Base-by-base conservation (phyloP, 345 rosid species). In the Combretum micranthum region DNA sequence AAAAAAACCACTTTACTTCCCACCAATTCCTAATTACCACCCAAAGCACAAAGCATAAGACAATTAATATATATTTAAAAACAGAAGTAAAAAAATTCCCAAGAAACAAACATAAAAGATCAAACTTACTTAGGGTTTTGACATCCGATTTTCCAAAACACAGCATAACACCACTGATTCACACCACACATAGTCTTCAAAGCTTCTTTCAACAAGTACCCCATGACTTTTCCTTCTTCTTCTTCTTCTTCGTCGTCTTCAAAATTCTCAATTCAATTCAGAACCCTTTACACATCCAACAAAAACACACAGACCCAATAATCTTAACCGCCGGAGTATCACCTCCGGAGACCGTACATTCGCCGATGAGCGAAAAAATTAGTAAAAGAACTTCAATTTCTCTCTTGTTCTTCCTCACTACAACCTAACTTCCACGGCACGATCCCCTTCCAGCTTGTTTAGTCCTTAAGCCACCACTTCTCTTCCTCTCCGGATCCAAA, bases 81-180 rank as follows among this genome's bases (percentile, higher is more conserved):
- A 25, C 26, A 32, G 39, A 32, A 32, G 39, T 11, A 11, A 32
- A 32, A 32, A 32, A 4, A 14, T 50, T 26, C 4, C 15, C 19
- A 56, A 15, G 26, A 18, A 57, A 55, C 15, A 9, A 25, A 21
- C 22, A 21, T 19, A 13, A 45, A 44, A 22, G 39, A 7, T 17
- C 20, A 13, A 18, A 32, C 77, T 72, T 71, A 93, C 99, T 79
- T 82, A 42, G 90, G 71, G 73, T 93, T 93, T 67, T 90, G 97
- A 70, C 84, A 85, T 59, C 95, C 97, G 63, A 78, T 81, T 82
- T 89, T 93, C 99, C 99, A 93, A 69, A 93, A 87, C 60, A 83
- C 95, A 72, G 97, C 90, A 69, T 87, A 93, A 54, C 73, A 80
- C 99, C 97, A 93, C 48, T 79, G 91, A 65, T 78, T 80, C 23